Evolutionary conservation across 257 asterid species (phyloP), one percentile per base, ranked within the genome.

Genomic region (Jacaranda copaia): DNA sequence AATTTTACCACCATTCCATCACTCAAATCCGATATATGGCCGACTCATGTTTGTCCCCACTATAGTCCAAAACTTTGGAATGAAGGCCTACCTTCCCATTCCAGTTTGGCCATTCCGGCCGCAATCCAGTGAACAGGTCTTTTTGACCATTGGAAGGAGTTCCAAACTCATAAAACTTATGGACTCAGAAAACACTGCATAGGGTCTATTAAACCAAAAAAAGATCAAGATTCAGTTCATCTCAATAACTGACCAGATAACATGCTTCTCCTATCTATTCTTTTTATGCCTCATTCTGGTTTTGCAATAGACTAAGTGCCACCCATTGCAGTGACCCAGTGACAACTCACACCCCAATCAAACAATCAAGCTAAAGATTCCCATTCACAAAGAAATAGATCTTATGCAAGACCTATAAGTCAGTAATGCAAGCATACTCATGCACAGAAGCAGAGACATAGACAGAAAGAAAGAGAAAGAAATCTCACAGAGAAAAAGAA

Each of bases 401-500:
- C 51, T 40, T 39, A 51, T 14, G n/a, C 12, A 14, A 14, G 12
- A 25, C 16, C 49, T 20, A 9, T 9, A 61, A 6, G 32, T 46
- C 59, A 58, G 77, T 10, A 43, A 42, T 40, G 51, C 48, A 25
- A 25, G 13, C 25, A 0, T 15, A 73, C 12, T 8, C 43, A 45
- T 7, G 32, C n/a, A 75, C 72, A 15, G 20, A 3, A 2, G 6
- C 20, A n/a, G 10, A 20, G 13, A 56, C 8, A n/a, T 6, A 15
- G 1, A 46, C 3, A 42, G 64, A 53, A 8, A 77, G 45, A 74
- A 38, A 49, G 25, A 76, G 59, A 45, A 61, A 32, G 68, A 69
- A 73, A 40, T 53, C 92, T 89, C 82, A 93, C 98, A 81, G 83
- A 42, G 90, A 74, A 67, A 86, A 81, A 15, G 96, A 74, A 52